Percentiles rank a stretch among this genome's conserved stretches.
These are phyloP conservation scores for Chlamydomonas eustigma DNA, from an alignment of 139 green algal species.

Conservation along the genomic window DNA sequence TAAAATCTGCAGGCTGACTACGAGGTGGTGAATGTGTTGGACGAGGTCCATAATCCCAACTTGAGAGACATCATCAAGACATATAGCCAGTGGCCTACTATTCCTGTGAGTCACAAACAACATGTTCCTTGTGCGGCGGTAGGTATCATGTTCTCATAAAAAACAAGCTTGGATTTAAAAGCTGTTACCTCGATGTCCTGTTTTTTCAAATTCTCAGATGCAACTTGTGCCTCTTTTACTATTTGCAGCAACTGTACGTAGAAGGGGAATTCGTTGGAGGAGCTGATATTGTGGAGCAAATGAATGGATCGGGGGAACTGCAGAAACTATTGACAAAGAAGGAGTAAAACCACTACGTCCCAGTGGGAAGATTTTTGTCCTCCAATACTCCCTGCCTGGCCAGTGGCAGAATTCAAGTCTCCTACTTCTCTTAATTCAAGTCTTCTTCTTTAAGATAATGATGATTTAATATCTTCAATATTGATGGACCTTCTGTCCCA, in stretches of 20 bases:
- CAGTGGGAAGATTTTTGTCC: no score
- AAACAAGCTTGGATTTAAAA: not conserved
- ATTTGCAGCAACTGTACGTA: constrained; percentile 71
- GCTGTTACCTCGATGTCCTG: not conserved
- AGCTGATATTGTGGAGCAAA: constrained; percentile 86
- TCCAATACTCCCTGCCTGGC: no score
- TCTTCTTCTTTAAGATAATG: no score
- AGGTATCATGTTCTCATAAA: not conserved
- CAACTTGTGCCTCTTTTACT: not conserved
- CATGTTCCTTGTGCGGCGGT: not conserved
- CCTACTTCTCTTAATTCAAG: no score
- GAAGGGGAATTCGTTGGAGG: constrained; percentile 90
- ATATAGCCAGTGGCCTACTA: constrained; percentile 93
- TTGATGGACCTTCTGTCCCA: no score
- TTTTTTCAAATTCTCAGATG: not conserved
- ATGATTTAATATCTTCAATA: no score
- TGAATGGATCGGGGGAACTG: constrained; percentile 38
- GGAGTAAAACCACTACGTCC: not conserved
- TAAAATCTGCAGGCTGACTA: constrained; percentile 38
- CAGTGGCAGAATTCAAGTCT: no score
- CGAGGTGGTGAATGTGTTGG: constrained; percentile 88
- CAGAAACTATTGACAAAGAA: not conserved
- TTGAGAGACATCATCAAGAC: constrained; percentile 90
- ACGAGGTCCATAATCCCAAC: constrained; percentile 73
- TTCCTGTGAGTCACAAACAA: constrained; percentile 63